Evolutionary conservation across 306 rosid genomes (phyloP).

Genomic region (Abrus pulchellus): DNA sequence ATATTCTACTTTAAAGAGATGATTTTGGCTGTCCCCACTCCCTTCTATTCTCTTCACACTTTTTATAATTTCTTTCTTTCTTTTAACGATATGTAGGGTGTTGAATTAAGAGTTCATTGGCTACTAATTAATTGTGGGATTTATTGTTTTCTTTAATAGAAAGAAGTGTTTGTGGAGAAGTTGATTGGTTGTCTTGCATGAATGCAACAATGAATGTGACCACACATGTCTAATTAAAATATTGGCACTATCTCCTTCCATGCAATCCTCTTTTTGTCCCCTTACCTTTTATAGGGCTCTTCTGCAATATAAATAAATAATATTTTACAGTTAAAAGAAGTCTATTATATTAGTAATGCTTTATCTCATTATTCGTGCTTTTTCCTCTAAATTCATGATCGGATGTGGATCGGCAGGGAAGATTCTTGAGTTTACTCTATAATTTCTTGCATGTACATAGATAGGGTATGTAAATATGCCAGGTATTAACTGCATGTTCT

Average conservation of each 20-base stretch:
- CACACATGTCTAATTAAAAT: constrained; percentile 56
- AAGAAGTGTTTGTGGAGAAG: constrained; percentile 54
- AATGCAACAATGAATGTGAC: constrained; percentile 69
- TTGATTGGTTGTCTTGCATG: constrained; percentile 69
- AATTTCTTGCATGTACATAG: constrained; percentile 26
- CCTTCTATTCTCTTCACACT: constrained; percentile 15
- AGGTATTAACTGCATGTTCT: background rate
- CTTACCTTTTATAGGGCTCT: constrained; percentile 49
- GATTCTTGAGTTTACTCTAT: constrained; percentile 28
- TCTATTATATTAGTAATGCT: constrained; percentile 38
- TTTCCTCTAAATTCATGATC: constrained; percentile 26
- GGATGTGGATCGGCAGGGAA: constrained; percentile 21
- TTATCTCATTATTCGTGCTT: constrained; percentile 15
- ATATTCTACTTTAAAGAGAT: constrained; percentile 31
- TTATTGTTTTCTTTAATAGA: constrained; percentile 45
- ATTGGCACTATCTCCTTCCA: constrained; percentile 57
- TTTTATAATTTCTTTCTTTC: background rate
- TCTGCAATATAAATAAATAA: background rate
- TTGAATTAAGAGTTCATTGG: constrained; percentile 39
- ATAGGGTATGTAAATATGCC: background rate
- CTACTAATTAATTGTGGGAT: constrained; percentile 37
- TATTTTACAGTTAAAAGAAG: constrained; percentile 46
- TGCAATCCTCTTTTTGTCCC: constrained; percentile 66
- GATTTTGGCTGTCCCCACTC: constrained; percentile 38
- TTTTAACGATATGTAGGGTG: background rate